A percentile compares a stretch with the other conserved stretches of the same genome.
phyloP scores from a whole-genome alignment of 148 eudicot species.

The Rhododendron henanense region DNA sequence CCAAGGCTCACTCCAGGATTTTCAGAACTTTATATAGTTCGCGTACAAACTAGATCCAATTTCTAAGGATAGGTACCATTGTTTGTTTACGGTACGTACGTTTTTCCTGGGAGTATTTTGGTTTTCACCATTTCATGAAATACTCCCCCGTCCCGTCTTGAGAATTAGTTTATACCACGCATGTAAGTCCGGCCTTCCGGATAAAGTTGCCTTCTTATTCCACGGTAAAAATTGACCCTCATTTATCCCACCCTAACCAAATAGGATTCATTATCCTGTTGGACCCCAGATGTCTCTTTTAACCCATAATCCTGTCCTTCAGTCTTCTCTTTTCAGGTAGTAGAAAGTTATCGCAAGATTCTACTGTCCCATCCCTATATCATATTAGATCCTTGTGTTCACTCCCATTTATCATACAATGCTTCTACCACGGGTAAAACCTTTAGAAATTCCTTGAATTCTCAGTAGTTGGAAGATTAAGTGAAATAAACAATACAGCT shows the following conservation, averaged over 20 bases:
- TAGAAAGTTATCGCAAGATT: neutral
- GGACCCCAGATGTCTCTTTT: neutral
- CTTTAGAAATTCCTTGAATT: neutral
- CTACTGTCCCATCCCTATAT: neutral
- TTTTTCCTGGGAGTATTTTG: neutral
- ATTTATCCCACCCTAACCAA: neutral
- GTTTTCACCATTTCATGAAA: neutral
- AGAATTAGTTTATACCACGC: neutral
- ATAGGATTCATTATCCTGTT: neutral
- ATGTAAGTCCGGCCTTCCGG: neutral
- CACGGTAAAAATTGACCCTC: neutral
- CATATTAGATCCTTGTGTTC: neutral
- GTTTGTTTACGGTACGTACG: neutral
- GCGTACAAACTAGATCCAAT: neutral
- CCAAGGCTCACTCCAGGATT: neutral
- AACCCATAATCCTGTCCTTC: neutral
- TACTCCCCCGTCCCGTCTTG: neutral
- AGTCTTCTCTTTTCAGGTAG: neutral
- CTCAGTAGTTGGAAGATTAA: neutral
- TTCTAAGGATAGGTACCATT: neutral
- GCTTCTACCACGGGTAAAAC: neutral
- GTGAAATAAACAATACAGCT: neutral
- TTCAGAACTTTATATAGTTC: neutral
- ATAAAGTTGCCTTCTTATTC: neutral
- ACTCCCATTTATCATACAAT: neutral